Evolutionary conservation across 2,329 filamentous ascomycete species (phyloP), one percentile per base, ranked within the genome.

Genomic region (Sporothrix protearum): DNA sequence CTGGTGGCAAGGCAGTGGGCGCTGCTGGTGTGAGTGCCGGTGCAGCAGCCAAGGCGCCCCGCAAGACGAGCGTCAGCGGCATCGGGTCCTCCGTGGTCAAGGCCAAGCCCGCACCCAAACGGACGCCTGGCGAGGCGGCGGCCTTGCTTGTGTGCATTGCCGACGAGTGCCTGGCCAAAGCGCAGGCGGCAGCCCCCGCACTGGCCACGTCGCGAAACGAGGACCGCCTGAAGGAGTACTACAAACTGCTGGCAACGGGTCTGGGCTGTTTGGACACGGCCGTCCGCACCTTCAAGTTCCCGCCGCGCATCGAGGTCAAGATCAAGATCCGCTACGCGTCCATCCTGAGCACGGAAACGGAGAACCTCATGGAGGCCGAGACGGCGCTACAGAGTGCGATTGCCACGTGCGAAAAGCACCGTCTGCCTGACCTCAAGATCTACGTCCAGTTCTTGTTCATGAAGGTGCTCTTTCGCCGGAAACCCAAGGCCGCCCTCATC

Each of bases 361-460:
- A 92, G 45, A 94, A 94, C 74, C 82, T 89, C 12, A 89, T 88
- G 81, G 89, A 92, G 75, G 90, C 91, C 0, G 92, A 94, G 79
- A 91, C 89, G 14, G 84, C 89, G 3, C 80, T 95, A 71, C 90
- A 87, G 53, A 92, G 92, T 79, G 91, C 91, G 7, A 89, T 92
- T 70, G 86, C 87, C 1, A 82, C 92, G 1, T 92, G 89, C 76
- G 89, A 91, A 73, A 88, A 89, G 82, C 86, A 88, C 73, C 84
- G 85, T 63, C 85, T 89, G 73, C 77, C 81, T 33, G 92, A 94
- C 75, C 80, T 94, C 51, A 93, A 92, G 78, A 93, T 93, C 79
- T 88, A 88, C 73, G 92, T 93, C 85, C 88, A 92, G 74, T 92
- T 93, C 77, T 82, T 93, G 19, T 86, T 91, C 72, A 85, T 90